Conservation (phyloP, 2,329 filamentous ascomycete species). For the Chrysosporium queenslandicum region DNA sequence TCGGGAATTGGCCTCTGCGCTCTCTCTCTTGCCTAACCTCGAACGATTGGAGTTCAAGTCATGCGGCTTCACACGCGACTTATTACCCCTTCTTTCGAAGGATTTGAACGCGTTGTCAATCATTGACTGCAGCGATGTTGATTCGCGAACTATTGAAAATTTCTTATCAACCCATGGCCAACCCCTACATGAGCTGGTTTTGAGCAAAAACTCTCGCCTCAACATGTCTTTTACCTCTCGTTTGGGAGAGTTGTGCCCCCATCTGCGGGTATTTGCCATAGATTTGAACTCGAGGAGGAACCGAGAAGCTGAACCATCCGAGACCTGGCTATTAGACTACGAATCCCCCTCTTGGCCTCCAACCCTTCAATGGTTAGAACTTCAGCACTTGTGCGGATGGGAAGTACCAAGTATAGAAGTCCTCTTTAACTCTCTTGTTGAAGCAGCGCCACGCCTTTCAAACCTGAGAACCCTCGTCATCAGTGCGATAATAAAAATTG, state of each 20-base stretch:
- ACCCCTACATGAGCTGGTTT: slow-evolving; percentile 54
- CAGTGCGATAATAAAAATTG: slow-evolving; percentile 65
- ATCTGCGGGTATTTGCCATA: slow-evolving; percentile 60
- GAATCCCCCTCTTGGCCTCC: slow-evolving; percentile 71
- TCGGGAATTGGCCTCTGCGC: slow-evolving; percentile 34
- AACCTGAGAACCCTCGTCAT: slow-evolving; percentile 61
- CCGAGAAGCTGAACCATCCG: slow-evolving; percentile 67
- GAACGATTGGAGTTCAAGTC: slow-evolving; percentile 62
- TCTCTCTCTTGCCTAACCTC: slow-evolving; percentile 53
- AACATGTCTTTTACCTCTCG: slow-evolving; percentile 62
- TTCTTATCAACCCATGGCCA: slow-evolving; percentile 61
- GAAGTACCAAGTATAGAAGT: slow-evolving; percentile 57
- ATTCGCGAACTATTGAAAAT: slow-evolving; percentile 52
- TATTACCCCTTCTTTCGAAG: slow-evolving; percentile 60
- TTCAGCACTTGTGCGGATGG: slow-evolving; percentile 70
- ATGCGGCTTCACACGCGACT: slow-evolving; percentile 56
- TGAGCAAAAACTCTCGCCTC: slow-evolving; percentile 71
- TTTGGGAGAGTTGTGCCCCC: slow-evolving; percentile 58
- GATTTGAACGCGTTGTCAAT: slow-evolving; percentile 59
- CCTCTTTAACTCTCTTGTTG: slow-evolving; percentile 68
- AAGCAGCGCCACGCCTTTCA: slow-evolving; percentile 56
- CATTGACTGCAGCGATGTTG: slow-evolving; percentile 67
- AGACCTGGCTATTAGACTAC: slow-evolving; percentile 46
- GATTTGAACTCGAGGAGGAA: slow-evolving; percentile 54
- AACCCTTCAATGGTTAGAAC: slow-evolving; percentile 59